Evolutionary conservation across 345 rosid species (phyloP), one percentile per base, ranked within the genome.

Genomic region (Combretum micranthum): DNA sequence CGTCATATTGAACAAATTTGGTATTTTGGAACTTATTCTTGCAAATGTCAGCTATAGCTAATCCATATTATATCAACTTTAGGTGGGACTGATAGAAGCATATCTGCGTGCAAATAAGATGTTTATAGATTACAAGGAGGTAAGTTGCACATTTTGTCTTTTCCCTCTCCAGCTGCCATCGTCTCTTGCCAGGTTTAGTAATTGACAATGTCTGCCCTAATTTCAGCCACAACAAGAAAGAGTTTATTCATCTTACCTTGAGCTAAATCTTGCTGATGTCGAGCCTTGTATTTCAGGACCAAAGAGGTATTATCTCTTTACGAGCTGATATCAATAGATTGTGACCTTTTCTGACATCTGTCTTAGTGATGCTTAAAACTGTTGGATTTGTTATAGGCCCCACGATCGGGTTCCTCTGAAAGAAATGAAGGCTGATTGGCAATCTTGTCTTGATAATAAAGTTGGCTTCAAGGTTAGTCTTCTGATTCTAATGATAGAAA

Each of bases 281-380:
- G 96, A 78, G 68, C 94, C 97, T 22, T 87, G 91, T 75, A 44
- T 87, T 44, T 85, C 96, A 60, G 97, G 97, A 52, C 96, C 97
- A 61, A 87, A 90, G 72, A 68, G 97, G 97, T 85, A 52, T 25
- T 15, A 15, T 15, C 19, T 23, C 23, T 52, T 15, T 25, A 8
- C 42, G 26, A 17, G n/a, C 12, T 3, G 6, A 32, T 32, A 32
- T 32, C 1, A 32, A 32, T 32, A 32, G 1, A 32, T 32, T 32
- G 4, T 32, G 10, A 32, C 39, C 39, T 32, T 43, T 43, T 13
- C 10, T 15, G 32, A 21, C 5, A 19, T 18, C 11, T 17, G 0
- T 61, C 2, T 51, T 57, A 32, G 39, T 47, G 13, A 44, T 39
- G 23, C 52, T 22, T 0, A 13, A 2, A 1, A 32, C 39, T 48